Percentiles rank a stretch among this genome's conserved stretches.
Evolutionary conservation across 2,329 filamentous ascomycete genomes (phyloP).

Genomic region (Epichloe elymi): DNA sequence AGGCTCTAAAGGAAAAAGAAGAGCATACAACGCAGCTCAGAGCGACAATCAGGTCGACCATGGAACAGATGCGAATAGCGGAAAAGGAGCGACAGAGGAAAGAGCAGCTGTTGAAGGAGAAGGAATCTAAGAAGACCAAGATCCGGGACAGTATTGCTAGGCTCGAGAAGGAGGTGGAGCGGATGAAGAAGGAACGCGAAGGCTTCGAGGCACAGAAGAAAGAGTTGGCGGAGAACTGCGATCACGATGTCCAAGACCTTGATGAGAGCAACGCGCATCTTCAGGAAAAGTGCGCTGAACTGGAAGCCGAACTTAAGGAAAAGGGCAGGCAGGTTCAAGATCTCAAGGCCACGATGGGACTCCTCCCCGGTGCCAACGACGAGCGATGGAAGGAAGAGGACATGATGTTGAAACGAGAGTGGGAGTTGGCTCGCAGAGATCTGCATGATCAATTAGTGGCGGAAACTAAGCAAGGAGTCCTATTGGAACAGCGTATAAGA

Average conservation of each 20-base stretch:
- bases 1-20: constrained; percentile 76
- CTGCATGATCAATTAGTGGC: constrained; percentile 36
- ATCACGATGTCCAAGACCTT: constrained; percentile 37
- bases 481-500: constrained; percentile 32
- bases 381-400: constrained; percentile 41
- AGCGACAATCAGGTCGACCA: constrained; percentile 65
- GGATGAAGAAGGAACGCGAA: constrained; percentile 43
- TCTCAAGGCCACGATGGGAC: constrained; percentile 57
- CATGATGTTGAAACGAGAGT: constrained; percentile 38
- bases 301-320: constrained; percentile 63
- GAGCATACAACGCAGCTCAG: constrained; percentile 76
- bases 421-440: constrained; percentile 39
- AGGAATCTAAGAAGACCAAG: constrained; percentile 54
- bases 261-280: constrained; percentile 43
- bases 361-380: constrained; percentile 47
- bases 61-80: constrained; percentile 67
- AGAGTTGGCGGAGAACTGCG: constrained; percentile 36
- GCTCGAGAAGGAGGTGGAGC: constrained; percentile 50
- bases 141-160: constrained; percentile 56
- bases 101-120: constrained; percentile 58
- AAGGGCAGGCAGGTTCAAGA: constrained; percentile 55
- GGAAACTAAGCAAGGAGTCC: constrained; percentile 33
- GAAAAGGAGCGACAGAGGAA: constrained; percentile 69
- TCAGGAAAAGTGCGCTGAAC: constrained; percentile 48
- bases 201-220: constrained; percentile 41